A percentile compares a stretch with the other conserved stretches of the same genome.
These are phyloP conservation scores for Candida buenavistaensis DNA, from an alignment of 1,139 yeast genomes.

Conservation along the genomic window DNA sequence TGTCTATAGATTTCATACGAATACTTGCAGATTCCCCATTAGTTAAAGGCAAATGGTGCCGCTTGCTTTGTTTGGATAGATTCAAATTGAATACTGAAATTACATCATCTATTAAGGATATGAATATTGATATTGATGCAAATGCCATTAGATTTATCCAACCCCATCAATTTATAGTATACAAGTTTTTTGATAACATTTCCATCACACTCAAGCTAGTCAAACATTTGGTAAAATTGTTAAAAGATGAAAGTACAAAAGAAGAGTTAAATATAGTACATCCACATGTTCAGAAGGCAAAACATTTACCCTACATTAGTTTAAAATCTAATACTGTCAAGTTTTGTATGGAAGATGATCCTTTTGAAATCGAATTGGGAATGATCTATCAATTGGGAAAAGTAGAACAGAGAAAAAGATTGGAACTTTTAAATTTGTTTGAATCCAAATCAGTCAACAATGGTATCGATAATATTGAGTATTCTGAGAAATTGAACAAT, in stretches of 20 bases:
- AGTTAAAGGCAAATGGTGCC: slow-evolving; percentile 47
- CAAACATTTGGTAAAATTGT: slow-evolving; percentile 52
- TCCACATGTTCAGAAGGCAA: slow-evolving; percentile 43
- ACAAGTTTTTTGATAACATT: slow-evolving; percentile 61
- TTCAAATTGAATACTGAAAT: slow-evolving; percentile 19
- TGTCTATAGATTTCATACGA: slow-evolving; percentile 40
- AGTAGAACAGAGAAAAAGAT: slow-evolving; percentile 66
- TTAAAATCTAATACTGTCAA: slow-evolving; percentile 49
- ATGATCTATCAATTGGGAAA: slow-evolving; percentile 77
- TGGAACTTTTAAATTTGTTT: slow-evolving; percentile 57
- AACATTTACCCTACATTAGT: slow-evolving; percentile 52
- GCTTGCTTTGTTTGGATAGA: slow-evolving; percentile 47
- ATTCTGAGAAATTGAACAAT: slow-evolving; percentile 14
- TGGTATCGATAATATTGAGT: slow-evolving; percentile 8
- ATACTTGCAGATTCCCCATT: slow-evolving; percentile 57
- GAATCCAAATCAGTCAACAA: slow-evolving; percentile 27
- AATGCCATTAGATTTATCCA: slow-evolving; percentile 39
- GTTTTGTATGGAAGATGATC: slow-evolving; percentile 72
- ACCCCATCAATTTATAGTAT: slow-evolving; percentile 57
- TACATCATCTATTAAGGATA: slow-evolving; percentile 9
- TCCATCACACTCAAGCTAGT: slow-evolving; percentile 54
- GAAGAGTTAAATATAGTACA: slow-evolving; percentile 21
- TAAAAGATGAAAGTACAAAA: slow-evolving; percentile 32
- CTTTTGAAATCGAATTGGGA: slow-evolving; percentile 77
- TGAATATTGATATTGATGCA: slow-evolving; percentile 16